These are phyloP conservation scores for Pichia sp. DNA, from an alignment of 1,139 yeast species.

Conservation along the genomic window DNA sequence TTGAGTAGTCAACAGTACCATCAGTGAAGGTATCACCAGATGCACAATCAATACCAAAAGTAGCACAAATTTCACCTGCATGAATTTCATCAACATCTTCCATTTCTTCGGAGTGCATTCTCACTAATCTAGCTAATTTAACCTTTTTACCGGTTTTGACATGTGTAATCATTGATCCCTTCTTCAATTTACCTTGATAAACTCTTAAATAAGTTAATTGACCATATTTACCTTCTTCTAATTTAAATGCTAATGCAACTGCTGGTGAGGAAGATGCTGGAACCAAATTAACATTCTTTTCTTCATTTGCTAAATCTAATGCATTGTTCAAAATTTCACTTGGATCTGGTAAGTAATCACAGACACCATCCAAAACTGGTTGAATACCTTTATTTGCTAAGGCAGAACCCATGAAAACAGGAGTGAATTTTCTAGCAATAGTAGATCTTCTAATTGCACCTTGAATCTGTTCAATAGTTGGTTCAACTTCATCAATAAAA, in stretches of 20 bases:
- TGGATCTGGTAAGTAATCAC: constrained; percentile 93
- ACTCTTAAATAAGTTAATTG: constrained; percentile 95
- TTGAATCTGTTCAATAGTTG: constrained; percentile 73
- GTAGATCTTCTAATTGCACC: constrained; percentile 91
- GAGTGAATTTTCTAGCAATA: constrained; percentile 93
- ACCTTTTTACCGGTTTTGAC: constrained; percentile 90
- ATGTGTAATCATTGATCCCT: constrained; percentile 84
- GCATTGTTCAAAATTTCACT: constrained; percentile 88
- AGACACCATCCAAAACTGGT: constrained; percentile 92
- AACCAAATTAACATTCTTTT: constrained; percentile 62
- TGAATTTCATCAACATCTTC: constrained; percentile 94
- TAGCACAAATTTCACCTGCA: constrained; percentile 98
- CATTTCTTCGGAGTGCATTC: constrained; percentile 99
- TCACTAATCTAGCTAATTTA: constrained; percentile 89
- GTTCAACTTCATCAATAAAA: constrained; percentile 83
- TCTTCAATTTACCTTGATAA: constrained; percentile 89
- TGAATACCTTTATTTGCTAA: constrained; percentile 93
- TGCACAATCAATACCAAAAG: constrained; percentile 98
- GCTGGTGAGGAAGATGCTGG: constrained; percentile 76
- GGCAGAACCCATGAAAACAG: constrained; percentile 99
- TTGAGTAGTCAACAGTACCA: constrained; percentile 68
- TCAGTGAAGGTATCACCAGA: constrained; percentile 97
- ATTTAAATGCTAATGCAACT: constrained; percentile 94
- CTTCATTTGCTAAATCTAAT: constrained; percentile 63
- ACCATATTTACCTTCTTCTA: constrained; percentile 97